These are phyloP conservation scores for Erythrophleum ivorense DNA, from an alignment of 331 rosid species.

Conservation along the genomic window DNA sequence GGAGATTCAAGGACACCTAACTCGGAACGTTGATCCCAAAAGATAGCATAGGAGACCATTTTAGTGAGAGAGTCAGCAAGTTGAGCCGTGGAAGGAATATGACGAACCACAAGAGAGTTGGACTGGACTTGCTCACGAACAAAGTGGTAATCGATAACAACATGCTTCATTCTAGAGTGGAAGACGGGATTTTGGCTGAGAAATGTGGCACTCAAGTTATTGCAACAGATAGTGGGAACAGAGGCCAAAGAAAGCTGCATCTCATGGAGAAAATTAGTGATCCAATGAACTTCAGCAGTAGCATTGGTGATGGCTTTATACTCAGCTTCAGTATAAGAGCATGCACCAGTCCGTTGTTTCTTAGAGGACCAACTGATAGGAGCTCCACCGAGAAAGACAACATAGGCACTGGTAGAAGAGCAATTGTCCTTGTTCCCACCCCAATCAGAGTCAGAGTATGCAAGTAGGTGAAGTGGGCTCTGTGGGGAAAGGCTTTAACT, in stretches of 20 bases:
- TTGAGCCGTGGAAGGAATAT: background rate
- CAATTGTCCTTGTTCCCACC: background rate
- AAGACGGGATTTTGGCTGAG: background rate
- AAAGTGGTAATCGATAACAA: background rate
- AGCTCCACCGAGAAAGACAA: background rate
- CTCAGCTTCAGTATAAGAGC: background rate
- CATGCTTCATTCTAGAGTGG: background rate
- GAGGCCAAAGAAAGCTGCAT: background rate
- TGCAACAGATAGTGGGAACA: no score
- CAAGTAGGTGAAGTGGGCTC: accelerated
- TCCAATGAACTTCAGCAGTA: background rate
- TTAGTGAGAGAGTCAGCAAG: background rate
- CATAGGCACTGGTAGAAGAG: background rate
- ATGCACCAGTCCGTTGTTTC: background rate
- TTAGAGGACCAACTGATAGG: background rate
- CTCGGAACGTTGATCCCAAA: no score
- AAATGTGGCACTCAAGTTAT: background rate
- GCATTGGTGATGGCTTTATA: background rate
- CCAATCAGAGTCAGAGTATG: background rate
- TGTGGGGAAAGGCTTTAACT: background rate
- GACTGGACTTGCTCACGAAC: background rate
- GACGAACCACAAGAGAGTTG: accelerated
- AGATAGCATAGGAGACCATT: no score
- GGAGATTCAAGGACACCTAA: no score
- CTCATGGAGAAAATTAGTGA: background rate